Evolutionary conservation across 2,329 filamentous ascomycete species (phyloP).

Genomic region (Grosmannia huntii): DNA sequence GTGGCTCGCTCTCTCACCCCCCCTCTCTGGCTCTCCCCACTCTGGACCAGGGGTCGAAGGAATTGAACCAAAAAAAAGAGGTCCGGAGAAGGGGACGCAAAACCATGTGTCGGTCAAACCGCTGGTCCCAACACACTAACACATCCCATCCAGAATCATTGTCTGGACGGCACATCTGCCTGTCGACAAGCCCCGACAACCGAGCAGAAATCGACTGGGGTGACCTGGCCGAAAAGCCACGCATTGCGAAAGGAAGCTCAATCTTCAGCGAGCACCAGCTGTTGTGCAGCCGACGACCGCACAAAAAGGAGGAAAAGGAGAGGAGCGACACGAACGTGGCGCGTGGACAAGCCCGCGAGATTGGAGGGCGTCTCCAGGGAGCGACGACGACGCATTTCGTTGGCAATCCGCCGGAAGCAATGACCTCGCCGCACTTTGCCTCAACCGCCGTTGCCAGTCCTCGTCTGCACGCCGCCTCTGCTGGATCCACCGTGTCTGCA

Average conservation of each 20-base stretch:
- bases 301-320: neutral
- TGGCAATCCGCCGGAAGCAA: neutral
- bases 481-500: conserved; percentile 5
- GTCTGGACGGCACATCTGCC: neutral
- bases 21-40: neutral
- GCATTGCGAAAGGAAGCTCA: neutral
- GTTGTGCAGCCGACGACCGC: no score
- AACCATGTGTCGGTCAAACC: conserved; percentile 1
- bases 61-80: neutral
- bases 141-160: neutral
- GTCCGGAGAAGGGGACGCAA: neutral
- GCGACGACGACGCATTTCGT: neutral
- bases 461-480: neutral
- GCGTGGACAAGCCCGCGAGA: neutral
- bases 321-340: neutral
- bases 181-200: neutral
- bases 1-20: neutral
- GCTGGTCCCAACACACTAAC: neutral
- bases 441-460: conserved; percentile 6
- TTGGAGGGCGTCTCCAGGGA: neutral
- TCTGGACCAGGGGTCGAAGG: neutral
- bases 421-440: conserved; percentile 9
- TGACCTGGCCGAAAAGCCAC: no score
- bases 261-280: no score
- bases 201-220: neutral